Conservation (phyloP, 257 asterid genomes). For the Dorcoceras hygrometricum region DNA sequence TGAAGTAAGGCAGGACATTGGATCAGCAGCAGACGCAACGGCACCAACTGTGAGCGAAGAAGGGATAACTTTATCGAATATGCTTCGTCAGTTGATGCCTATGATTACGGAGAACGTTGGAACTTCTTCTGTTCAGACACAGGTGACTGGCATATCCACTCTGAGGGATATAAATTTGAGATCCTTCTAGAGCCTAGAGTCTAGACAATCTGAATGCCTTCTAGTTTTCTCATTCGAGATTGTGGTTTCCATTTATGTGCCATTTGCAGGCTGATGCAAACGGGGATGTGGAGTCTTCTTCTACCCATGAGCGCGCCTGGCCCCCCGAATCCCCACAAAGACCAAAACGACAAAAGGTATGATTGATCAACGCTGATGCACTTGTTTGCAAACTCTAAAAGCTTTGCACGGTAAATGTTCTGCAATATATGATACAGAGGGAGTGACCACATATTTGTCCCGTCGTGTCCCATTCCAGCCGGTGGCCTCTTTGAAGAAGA, state of each 20-base stretch:
- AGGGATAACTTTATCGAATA: conserved; percentile 58
- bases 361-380: neutral
- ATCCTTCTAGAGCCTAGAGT: conserved; percentile 9
- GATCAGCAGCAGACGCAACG: conserved; percentile 27
- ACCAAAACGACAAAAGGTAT: conserved; percentile 61
- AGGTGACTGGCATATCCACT: conserved; percentile 28
- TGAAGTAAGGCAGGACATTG: conserved; percentile 40
- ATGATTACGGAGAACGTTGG: conserved; percentile 46
- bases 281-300: conserved; percentile 35
- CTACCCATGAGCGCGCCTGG: conserved; percentile 29
- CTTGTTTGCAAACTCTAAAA: neutral
- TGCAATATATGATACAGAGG: neutral
- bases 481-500: neutral
- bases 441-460: neutral
- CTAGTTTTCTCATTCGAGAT: neutral
- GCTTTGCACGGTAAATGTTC: neutral
- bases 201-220: neutral
- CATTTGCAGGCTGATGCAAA: conserved; percentile 37
- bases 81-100: conserved; percentile 78
- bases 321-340: conserved; percentile 31
- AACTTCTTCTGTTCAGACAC: conserved; percentile 34
- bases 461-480: neutral
- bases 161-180: conserved; percentile 1
- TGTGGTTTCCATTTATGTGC: conserved; percentile 1
- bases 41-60: conserved; percentile 46